Base-by-base conservation (phyloP, 2,329 filamentous ascomycete species). In the Tricladium varicosporioides region DNA sequence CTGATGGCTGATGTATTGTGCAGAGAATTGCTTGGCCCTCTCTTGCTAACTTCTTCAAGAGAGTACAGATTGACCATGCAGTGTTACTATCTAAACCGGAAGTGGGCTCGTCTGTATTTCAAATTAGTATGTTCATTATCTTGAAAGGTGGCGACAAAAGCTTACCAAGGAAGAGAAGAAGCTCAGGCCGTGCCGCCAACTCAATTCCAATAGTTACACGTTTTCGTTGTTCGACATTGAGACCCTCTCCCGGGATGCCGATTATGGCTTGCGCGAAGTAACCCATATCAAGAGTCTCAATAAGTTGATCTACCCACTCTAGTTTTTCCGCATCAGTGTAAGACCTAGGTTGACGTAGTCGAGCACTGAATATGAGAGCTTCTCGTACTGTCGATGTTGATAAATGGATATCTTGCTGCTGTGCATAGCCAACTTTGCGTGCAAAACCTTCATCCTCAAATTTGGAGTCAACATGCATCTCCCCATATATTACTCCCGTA, bases 131-230 rank as follows among this genome's bases (percentile, higher is more conserved):
- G 22, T 7, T 27, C 7, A 7, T 3, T 27, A 7, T 7, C 7
- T 27, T 27, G 22, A 27, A 40, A 40, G 11, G 36, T 11, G 11
- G n/a, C 11, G 36, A 13, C n/a, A 5, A 10, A 40, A 40, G 22
- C 36, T 40, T 13, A 40, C 36, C 36, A 11, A 40, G 36, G 11
- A 40, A 40, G 10, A 40, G 36, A 40, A 96, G 80, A 53, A 96
- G 80, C 47, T 90, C 85, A 5, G 92, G 92, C 76, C 92, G 96
- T 11, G 92, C 92, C 36, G 91, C 92, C 18, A 97, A 82, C 72
- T 97, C 92, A 15, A 97, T 92, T 72, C 91, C 93, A 62, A 97
- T 96, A 0, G 92, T 96, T 7, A 96, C 79, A 67, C 90, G 89
- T 73, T 86, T 87, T 45, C 83, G 78, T 71, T 87, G 83, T 65